Conservation (phyloP, 371 early-diverging fungal species). For the Lichtheimia hyalospora region DNA sequence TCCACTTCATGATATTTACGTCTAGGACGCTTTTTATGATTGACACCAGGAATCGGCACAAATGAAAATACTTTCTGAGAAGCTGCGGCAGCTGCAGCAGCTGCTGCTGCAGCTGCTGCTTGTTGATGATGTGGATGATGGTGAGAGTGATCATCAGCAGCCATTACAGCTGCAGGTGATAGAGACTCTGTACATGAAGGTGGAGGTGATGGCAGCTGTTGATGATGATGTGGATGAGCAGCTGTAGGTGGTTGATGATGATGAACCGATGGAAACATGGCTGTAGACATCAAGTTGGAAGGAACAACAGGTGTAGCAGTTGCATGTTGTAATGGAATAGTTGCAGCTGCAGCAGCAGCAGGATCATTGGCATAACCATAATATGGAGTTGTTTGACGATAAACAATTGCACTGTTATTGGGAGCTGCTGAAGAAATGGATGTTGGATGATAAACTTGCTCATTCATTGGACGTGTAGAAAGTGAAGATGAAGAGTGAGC, state of each 20-base stretch:
- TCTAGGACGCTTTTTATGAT: slow-evolving; percentile 69
- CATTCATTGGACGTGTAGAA: no score
- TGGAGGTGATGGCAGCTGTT: slow-evolving; percentile 20
- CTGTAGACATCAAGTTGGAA: slow-evolving; percentile 7
- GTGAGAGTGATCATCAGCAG: slow-evolving; percentile 10
- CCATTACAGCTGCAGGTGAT: slow-evolving; percentile 14
- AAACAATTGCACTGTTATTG: not conserved
- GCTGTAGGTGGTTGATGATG: not conserved
- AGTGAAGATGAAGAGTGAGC: not conserved
- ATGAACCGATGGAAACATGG: not conserved
- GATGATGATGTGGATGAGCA: slow-evolving; percentile 16
- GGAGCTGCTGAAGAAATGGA: slow-evolving; percentile 6
- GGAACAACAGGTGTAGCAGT: slow-evolving; percentile 11
- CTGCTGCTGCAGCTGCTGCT: not conserved
- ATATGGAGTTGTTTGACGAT: slow-evolving; percentile 4
- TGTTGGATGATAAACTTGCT: no score
- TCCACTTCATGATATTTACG: slow-evolving; percentile 73
- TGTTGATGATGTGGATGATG: slow-evolving; percentile 8
- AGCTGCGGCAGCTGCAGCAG: slow-evolving; percentile 10
- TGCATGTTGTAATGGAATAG: not conserved
- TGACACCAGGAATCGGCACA: slow-evolving; percentile 61
- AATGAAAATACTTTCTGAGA: slow-evolving; percentile 60
- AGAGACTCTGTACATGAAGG: slow-evolving; percentile 14
- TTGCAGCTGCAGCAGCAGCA: slow-evolving; percentile 4
- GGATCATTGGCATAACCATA: slow-evolving; percentile 1